Base-by-base conservation (phyloP, 1,139 yeast genomes). In the Protomyces inundatus region DNA sequence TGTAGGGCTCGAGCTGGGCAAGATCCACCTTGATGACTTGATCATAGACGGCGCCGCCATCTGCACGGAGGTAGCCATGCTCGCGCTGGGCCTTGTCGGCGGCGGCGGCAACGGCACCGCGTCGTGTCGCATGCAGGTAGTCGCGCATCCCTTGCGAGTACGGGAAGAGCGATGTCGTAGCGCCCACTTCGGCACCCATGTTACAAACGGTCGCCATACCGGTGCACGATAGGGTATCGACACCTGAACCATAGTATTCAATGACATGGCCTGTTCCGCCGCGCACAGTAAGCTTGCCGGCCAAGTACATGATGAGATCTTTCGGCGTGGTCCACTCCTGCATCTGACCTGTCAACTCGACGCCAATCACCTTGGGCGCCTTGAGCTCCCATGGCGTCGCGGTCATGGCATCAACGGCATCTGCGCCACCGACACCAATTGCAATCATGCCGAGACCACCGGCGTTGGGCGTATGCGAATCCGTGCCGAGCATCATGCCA, bases 141-240 rank as follows among this genome's bases (percentile, higher is more conserved):
- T 90, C 81, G 71, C 81, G 82, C 79, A 89, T 96, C 52, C 96
- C 90, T 64, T 86, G 87, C 74, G 89, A 93, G 83, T 85, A 90
- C 65, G 98, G 98, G 89, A 93, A 93, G 63, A 91, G 83, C 9
- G 97, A 90, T 50, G 98, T 93, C 40, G 98, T 93, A 45, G 98
- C 98, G 74, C 98, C 98, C 67, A 93, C 89, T 78, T 93, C 98
- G 64, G 98, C 98, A 73, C 98, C 98, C 98, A 93, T 93, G 77
- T 93, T 93, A 82, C 98, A 91, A 72, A 93, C 91, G 66, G 98
- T 93, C 62, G 96, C 98, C 98, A 93, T 93, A 79, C 98, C 98
- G 23, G 98, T 93, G 78, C 97, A 90, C 39, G 95, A 87, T 68
- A 93, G 81, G 45, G 86, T 77, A 68, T 84, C 77, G 30, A 91